Evolutionary conservation across 306 rosid genomes (phyloP), one percentile per base, ranked within the genome.

Genomic region (Adenanthera pavonina): DNA sequence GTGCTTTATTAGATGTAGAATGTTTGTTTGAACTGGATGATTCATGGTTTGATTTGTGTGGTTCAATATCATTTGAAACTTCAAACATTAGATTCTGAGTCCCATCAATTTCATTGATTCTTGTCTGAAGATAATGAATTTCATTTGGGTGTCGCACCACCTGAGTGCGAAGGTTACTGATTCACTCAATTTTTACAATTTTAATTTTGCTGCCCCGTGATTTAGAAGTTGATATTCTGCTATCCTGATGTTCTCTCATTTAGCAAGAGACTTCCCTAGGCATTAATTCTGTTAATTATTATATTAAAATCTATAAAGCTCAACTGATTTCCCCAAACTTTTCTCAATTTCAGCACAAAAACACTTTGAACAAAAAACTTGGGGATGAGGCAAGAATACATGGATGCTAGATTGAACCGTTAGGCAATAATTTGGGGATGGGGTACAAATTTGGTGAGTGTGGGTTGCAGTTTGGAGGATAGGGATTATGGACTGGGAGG

Each of bases 1-100:
- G 8, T 82, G 46, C 49, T 74, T 85, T 30, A 46, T 41, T 69
- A 43, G 3, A 16, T 5, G 53, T 43, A 69, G 56, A 40, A 70
- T 46, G 57, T 19, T 70, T 51, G 13, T 70, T 30, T 44, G 40
- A 30, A 70, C 56, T 43, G 48, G 56, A 69, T 46, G 19, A 44
- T 44, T 44, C 38, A 69, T 6, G 4, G 11, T 70, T 70, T 12
- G n/a, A 2, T 8, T 12, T 12, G n/a, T 2, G 19, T 70, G 56
- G 41, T 70, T 70, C 57, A 25, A 6, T 13, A 44, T 38, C n/a
- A 20, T 13, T 70, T 46, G 41, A 19, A 46, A 70, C 35, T 25
- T 47, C 8, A 46, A 70, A 70, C 40, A 20, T 46, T 46, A 70
- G 52, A 47, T 12, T 20, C 57, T 68, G 41, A 47, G 16, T 46